Conservation (phyloP, 768 basidiomycete genomes). For the Dioszegia aurantiaca region DNA sequence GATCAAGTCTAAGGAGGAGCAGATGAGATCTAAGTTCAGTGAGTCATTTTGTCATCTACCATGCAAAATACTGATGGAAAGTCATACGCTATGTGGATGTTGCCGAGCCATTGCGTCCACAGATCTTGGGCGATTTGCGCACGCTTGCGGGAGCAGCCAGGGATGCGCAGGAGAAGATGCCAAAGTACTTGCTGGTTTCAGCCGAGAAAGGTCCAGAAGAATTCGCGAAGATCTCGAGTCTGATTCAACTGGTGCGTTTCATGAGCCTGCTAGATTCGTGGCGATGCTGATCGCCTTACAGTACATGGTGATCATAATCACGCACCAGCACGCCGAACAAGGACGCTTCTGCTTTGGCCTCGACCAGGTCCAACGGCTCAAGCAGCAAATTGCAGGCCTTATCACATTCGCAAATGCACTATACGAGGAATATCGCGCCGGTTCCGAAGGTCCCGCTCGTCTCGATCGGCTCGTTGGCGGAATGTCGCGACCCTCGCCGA, state of each 20-base stretch:
- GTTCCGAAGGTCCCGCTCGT: slow-evolving; percentile 8
- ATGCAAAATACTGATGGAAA: too few relatives aligned
- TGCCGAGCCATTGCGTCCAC: slow-evolving; percentile 12
- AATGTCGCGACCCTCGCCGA: neutral
- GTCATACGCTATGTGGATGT: neutral
- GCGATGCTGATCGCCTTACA: slow-evolving; percentile 7
- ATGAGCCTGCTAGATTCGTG: neutral
- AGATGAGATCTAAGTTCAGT: slow-evolving; percentile 21
- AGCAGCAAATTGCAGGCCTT: slow-evolving; percentile 1
- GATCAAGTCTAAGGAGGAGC: slow-evolving; percentile 22
- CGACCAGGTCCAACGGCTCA: slow-evolving; percentile 13
- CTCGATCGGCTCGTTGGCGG: slow-evolving; percentile 9
- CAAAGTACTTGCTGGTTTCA: slow-evolving; percentile 29
- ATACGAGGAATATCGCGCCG: slow-evolving; percentile 16
- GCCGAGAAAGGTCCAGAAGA: slow-evolving; percentile 17
- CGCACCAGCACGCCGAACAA: slow-evolving; percentile 17
- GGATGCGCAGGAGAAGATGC: slow-evolving; percentile 24
- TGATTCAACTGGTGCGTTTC: slow-evolving; percentile 12
- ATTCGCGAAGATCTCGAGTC: slow-evolving; percentile 1
- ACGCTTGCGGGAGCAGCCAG: slow-evolving; percentile 17
- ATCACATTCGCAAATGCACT: slow-evolving; percentile 15
- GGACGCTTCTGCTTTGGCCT: slow-evolving; percentile 16
- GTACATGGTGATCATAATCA: slow-evolving; percentile 22
- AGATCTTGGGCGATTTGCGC: slow-evolving; percentile 19
- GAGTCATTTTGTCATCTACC: slow-evolving; percentile 1